Percentiles rank a stretch among this genome's conserved stretches.
These are phyloP conservation scores for Barnettozyma sucrosica DNA, from an alignment of 805 yeast genomes.

Conservation along the genomic window DNA sequence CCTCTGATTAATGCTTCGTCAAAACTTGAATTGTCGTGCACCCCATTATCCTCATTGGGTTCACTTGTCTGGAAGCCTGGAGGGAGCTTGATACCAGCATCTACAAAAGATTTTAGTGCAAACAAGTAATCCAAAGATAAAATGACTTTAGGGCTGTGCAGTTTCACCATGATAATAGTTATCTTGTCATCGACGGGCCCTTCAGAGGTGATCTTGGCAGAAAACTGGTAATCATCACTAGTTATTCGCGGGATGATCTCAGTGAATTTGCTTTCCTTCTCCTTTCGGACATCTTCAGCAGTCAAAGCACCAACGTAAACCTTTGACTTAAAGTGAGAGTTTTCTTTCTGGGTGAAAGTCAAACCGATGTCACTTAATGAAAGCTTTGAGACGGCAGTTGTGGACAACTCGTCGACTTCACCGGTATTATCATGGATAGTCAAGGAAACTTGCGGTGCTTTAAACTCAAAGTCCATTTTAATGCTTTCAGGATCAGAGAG, in stretches of 20 bases:
- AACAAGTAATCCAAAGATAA: slow-evolving; percentile 83
- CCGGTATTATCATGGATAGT: slow-evolving; percentile 52
- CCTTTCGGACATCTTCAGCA: slow-evolving; percentile 65
- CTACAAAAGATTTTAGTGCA: slow-evolving; percentile 62
- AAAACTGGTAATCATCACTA: slow-evolving; percentile 64
- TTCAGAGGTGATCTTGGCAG: slow-evolving; percentile 44
- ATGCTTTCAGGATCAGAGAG: slow-evolving; percentile 21
- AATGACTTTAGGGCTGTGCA: slow-evolving; percentile 77
- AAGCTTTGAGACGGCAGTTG: slow-evolving; percentile 46
- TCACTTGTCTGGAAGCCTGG: slow-evolving; percentile 3
- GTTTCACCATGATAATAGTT: slow-evolving; percentile 49
- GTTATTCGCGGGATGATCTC: slow-evolving; percentile 72
- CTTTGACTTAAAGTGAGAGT: slow-evolving; percentile 53
- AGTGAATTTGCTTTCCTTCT: slow-evolving; percentile 62
- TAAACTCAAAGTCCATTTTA: slow-evolving; percentile 44
- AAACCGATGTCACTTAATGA: slow-evolving; percentile 56
- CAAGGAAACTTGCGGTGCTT: slow-evolving; percentile 58
- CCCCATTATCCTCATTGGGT: background rate
- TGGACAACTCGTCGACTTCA: slow-evolving; percentile 29
- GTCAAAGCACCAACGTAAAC: slow-evolving; percentile 66
- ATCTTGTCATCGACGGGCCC: slow-evolving; percentile 36
- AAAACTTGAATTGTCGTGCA: slow-evolving; percentile 12
- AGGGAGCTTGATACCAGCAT: slow-evolving; percentile 36
- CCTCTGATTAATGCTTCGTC: slow-evolving; percentile 11
- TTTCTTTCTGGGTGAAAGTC: slow-evolving; percentile 43